These are phyloP conservation scores for Sodiomyces alkalinus DNA, from an alignment of 2,329 filamentous ascomycete genomes.

Conservation along the genomic window DNA sequence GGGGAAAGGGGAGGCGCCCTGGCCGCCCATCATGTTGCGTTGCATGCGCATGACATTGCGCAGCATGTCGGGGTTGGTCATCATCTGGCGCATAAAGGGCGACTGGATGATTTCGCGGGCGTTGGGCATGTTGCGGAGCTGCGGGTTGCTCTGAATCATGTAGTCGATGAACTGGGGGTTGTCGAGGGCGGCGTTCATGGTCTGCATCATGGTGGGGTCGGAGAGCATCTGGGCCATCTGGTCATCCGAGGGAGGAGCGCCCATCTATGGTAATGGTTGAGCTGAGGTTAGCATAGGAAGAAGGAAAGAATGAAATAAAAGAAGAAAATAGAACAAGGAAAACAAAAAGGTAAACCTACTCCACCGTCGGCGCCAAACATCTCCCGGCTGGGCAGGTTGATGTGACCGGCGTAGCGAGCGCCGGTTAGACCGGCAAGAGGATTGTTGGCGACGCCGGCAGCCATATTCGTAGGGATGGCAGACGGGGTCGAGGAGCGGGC, in stretches of 20 bases:
- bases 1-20: conserved; percentile 51
- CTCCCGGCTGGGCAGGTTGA: conserved; percentile 72
- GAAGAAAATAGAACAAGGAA: neutral
- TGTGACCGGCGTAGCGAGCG: conserved; percentile 83
- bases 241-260: conserved; percentile 67
- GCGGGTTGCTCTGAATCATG: conserved; percentile 85
- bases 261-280: conserved; percentile 54
- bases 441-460: conserved; percentile 73
- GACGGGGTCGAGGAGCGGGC: conserved; percentile 32
- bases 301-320: neutral
- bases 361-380: conserved; percentile 91
- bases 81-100: conserved; percentile 78
- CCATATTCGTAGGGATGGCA: conserved; percentile 61
- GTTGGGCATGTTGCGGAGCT: conserved; percentile 57
- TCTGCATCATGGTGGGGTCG: conserved; percentile 73
- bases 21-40: conserved; percentile 44
- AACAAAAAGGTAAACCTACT: conserved; percentile 39
- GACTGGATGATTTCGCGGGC: conserved; percentile 78
- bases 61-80: conserved; percentile 79
- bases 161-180: conserved; percentile 92
- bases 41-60: conserved; percentile 74
- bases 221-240: conserved; percentile 72
- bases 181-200: conserved; percentile 87
- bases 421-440: conserved; percentile 82
- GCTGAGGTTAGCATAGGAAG: conserved; percentile 12